These are phyloP conservation scores for Chrysanthemum makinoi DNA, from an alignment of 129 eudicot genomes.

Conservation along the genomic window DNA sequence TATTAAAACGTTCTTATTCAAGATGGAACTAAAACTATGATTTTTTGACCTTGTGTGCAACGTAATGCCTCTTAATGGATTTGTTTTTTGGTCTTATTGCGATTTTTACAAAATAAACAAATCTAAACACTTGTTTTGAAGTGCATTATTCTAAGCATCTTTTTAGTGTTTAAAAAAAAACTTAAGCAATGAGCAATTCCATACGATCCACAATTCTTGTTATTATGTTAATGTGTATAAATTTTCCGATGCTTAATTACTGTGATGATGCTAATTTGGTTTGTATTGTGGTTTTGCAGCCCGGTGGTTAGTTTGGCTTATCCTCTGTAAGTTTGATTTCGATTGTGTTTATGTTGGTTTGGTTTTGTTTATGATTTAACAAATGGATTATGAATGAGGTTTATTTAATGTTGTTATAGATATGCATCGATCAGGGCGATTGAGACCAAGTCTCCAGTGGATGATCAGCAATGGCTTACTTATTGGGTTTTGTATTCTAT, in stretches of 20 bases:
- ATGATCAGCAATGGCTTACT: conserved; percentile 98
- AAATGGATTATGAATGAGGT: background rate
- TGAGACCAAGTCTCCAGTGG: conserved; percentile 76
- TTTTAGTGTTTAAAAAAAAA: no score
- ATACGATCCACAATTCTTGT: background rate
- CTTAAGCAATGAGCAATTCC: no score
- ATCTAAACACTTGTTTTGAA: no score
- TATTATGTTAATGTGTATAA: background rate
- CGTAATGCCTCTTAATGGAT: no score
- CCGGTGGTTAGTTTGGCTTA: conserved; percentile 89
- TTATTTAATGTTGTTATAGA: conserved; percentile 21
- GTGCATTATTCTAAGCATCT: no score
- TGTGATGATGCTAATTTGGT: conserved; percentile 26
- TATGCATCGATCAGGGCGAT: conserved; percentile 93
- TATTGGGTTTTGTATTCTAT: conserved; percentile 93
- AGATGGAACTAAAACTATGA: no score
- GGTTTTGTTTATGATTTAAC: background rate
- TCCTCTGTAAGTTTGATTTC: conserved; percentile 74
- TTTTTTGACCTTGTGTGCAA: no score
- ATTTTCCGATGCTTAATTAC: background rate
- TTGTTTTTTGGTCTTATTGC: no score
- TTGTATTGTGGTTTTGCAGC: conserved; percentile 52
- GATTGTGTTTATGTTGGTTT: background rate
- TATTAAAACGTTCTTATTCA: no score
- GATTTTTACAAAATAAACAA: no score